Base-by-base conservation (phyloP, 2,329 filamentous ascomycete species). In the Aspergillus fumigatus region DNA sequence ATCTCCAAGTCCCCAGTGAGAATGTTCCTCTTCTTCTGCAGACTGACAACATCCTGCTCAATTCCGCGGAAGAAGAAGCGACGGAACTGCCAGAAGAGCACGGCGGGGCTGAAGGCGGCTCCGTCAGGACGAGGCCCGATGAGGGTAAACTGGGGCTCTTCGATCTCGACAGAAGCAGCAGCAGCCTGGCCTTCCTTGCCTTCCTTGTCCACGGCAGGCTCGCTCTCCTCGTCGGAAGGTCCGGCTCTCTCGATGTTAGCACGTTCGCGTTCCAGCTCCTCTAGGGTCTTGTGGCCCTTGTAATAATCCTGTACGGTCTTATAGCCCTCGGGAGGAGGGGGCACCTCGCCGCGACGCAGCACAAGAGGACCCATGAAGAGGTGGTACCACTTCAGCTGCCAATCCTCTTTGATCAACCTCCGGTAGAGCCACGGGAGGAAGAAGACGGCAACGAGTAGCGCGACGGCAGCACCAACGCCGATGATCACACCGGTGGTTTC, bases 251-350 rank as follows among this genome's bases (percentile, higher is more conserved):
- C 19, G 11, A 25, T 10, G 14, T 47, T 50, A 17, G 52, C 48
- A n/a, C 61, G 61, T 38, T 58, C 55, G 3, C 53, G 57, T 32
- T 59, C 52, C 6, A 63, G 52, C 49, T 63, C 55, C 1, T 58
- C 59, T 38, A 63, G 9, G 1, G 61, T 63, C 52, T 63, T 63
- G 54, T 63, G 61, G 55, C 61, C 61, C n/a, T 40, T 55, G 54
- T 63, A 63, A 45, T 57, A 63, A 26, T 63, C 52, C 10, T 56
- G 54, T 3, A 63, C 52, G 5, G 32, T 38, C n/a, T 54, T 48
- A 23, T 48, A 32, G n/a, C 54, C 53, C 3, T 51, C 57, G 0
- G 59, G 61, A 0, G 48, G 51, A 48, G 59, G 59, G 2, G 59
- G 51, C 3, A 59, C 51, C 6, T 59, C 59, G 4, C 59, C 57